phyloP scores from a whole-genome alignment of 2,329 filamentous ascomycete genomes.

The Hypomyces rosellus region DNA sequence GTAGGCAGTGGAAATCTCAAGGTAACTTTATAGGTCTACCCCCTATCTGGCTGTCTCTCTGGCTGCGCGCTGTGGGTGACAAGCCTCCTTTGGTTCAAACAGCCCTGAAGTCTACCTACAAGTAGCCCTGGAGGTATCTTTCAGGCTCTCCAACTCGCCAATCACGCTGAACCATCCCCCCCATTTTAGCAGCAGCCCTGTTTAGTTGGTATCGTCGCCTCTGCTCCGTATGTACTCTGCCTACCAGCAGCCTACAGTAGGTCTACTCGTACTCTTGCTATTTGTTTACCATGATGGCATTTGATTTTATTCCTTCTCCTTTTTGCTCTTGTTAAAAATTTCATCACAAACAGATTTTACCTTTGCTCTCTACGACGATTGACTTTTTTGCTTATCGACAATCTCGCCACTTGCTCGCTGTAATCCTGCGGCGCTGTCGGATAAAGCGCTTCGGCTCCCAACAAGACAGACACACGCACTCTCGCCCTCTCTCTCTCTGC shows the following conservation, averaged over 20 bases:
- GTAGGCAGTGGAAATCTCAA: no score
- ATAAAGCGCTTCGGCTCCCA: no score
- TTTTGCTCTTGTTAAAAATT: neutral
- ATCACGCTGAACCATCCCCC: neutral
- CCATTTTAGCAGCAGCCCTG: constrained; percentile 1
- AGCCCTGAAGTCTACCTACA: neutral
- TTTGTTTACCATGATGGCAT: no score
- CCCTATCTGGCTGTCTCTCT: neutral
- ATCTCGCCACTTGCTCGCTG: neutral
- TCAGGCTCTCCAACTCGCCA: neutral
- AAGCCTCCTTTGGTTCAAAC: constrained; percentile 1
- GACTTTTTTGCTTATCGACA: neutral
- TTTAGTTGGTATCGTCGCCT: neutral
- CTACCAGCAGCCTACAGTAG: no score
- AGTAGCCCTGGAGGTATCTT: no score
- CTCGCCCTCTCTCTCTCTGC: no score
- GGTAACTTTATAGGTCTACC: neutral
- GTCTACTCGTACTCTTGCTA: no score
- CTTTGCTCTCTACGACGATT: neutral
- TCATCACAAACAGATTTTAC: no score
- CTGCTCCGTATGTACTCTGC: neutral
- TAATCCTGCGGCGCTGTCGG: no score
- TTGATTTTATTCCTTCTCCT: neutral
- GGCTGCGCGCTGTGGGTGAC: neutral
- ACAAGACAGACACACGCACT: neutral